A percentile compares a stretch with the other conserved stretches of the same genome.
Conservation (phyloP, 2,329 filamentous ascomycete species). For the Aspergillus bombycis region DNA sequence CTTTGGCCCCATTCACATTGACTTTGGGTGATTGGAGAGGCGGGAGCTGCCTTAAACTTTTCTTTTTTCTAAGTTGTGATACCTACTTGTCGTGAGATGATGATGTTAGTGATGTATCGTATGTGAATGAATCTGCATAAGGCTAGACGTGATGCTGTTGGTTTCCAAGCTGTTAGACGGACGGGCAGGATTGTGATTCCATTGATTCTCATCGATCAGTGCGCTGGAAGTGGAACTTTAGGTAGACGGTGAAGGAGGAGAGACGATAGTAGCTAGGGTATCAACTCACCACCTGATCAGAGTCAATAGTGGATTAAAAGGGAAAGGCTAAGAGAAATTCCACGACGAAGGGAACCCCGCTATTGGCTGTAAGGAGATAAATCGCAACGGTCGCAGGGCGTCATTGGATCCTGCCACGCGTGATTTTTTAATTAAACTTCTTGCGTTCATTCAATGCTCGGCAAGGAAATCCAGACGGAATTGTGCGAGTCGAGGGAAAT, state of each 20-base stretch:
- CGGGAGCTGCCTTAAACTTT: background rate
- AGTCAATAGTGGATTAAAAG: background rate
- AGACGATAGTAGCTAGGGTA: background rate
- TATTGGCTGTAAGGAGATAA: conserved; percentile 4
- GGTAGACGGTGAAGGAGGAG: background rate
- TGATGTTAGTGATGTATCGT: background rate
- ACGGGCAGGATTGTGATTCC: background rate
- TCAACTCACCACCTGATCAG: background rate
- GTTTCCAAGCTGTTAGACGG: background rate
- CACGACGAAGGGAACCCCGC: background rate
- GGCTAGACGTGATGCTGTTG: background rate
- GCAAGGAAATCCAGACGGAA: background rate
- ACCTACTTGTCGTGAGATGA: background rate
- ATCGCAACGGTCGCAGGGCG: background rate
- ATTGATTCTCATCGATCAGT: background rate
- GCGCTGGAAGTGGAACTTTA: background rate
- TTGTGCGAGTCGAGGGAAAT: background rate
- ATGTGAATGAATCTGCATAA: background rate
- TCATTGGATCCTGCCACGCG: conserved; percentile 6
- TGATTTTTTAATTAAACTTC: background rate
- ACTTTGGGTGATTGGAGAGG: background rate
- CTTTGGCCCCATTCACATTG: background rate
- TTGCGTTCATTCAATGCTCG: background rate
- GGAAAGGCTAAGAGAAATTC: background rate
- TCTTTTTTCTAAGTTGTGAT: background rate